A percentile compares a stretch with the other conserved stretches of the same genome.
Evolutionary conservation across 306 rosid genomes (phyloP).

Genomic region (Pterocarpus macrocarpus): DNA sequence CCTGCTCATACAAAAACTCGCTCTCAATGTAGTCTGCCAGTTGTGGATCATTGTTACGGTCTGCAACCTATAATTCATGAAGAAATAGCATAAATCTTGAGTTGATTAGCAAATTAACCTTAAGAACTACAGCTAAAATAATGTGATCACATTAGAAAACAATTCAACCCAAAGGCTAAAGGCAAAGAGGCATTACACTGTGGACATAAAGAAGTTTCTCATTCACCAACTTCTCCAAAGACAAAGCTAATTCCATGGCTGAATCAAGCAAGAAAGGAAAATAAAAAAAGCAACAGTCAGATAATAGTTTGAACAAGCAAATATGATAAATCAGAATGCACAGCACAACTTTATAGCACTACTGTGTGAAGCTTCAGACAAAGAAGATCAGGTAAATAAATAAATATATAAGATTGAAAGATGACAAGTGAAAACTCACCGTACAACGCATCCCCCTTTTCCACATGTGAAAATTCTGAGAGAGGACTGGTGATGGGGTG

Average conservation of each 20-base stretch:
- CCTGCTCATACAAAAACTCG: slow-evolving; percentile 64
- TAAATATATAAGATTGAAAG: neutral
- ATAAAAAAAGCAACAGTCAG: neutral
- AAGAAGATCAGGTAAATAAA: neutral
- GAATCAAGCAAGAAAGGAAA: neutral
- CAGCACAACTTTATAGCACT: neutral
- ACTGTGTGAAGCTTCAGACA: neutral
- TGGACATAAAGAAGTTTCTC: slow-evolving; percentile 61
- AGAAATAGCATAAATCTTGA: neutral
- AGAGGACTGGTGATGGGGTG: slow-evolving; percentile 57
- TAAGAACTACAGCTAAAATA: neutral
- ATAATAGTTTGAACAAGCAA: neutral
- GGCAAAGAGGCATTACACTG: slow-evolving; percentile 50
- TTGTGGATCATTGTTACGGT: slow-evolving; percentile 57
- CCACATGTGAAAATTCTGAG: slow-evolving; percentile 63
- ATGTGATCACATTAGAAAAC: neutral
- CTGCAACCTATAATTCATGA: slow-evolving; percentile 55
- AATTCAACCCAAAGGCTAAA: slow-evolving; percentile 16
- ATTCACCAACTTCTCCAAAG: slow-evolving; percentile 64
- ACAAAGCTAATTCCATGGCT: slow-evolving; percentile 69
- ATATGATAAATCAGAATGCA: slow-evolving; percentile 4
- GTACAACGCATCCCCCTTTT: slow-evolving; percentile 74
- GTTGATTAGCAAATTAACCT: neutral
- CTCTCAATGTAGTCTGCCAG: slow-evolving; percentile 58
- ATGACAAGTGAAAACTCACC: slow-evolving; percentile 51